These are phyloP conservation scores for Clonostachys solani DNA, from an alignment of 2,329 filamentous ascomycete genomes.

Conservation along the genomic window DNA sequence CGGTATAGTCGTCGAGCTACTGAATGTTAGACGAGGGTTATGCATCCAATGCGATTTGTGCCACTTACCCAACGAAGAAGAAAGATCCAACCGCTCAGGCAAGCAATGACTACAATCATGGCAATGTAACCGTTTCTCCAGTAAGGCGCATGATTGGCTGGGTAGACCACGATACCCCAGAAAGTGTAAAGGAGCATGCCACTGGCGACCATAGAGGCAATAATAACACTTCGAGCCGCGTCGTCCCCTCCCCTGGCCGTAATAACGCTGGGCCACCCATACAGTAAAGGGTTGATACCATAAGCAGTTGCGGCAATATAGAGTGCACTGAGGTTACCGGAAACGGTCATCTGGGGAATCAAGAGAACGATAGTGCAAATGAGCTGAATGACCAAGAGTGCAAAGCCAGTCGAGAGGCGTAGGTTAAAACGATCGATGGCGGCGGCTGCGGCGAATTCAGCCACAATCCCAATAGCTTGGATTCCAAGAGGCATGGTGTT, in stretches of 20 bases:
- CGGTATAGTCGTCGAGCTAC: no score
- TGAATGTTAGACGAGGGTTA: no score
- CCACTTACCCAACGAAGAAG: no score
- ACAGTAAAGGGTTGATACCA: constrained; percentile 16
- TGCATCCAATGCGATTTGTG: no score
- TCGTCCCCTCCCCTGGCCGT: constrained; percentile 23
- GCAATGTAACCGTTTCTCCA: constrained; percentile 23
- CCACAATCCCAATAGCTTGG: constrained; percentile 15
- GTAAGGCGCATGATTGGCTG: constrained; percentile 34
- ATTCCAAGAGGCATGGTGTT: constrained; percentile 16
- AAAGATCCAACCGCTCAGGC: no score
- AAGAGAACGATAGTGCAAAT: constrained; percentile 11
- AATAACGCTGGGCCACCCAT: constrained; percentile 17
- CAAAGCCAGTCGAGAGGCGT: constrained; percentile 8
- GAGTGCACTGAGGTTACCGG: constrained; percentile 11
- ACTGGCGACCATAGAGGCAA: constrained; percentile 33
- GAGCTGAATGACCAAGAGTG: constrained; percentile 9
- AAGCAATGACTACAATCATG: constrained; percentile 5
- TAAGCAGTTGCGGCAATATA: constrained; percentile 15
- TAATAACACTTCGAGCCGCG: constrained; percentile 28
- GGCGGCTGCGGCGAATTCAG: constrained; percentile 12
- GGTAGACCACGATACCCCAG: constrained; percentile 37
- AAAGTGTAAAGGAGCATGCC: constrained; percentile 34
- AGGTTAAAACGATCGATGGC: constrained; percentile 11
- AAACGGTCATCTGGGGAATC: constrained; percentile 9